A percentile compares a stretch with the other conserved stretches of the same genome.
These are phyloP conservation scores for Aspergillus campestris DNA, from an alignment of 495 filamentous ascomycete genomes.

Conservation along the genomic window DNA sequence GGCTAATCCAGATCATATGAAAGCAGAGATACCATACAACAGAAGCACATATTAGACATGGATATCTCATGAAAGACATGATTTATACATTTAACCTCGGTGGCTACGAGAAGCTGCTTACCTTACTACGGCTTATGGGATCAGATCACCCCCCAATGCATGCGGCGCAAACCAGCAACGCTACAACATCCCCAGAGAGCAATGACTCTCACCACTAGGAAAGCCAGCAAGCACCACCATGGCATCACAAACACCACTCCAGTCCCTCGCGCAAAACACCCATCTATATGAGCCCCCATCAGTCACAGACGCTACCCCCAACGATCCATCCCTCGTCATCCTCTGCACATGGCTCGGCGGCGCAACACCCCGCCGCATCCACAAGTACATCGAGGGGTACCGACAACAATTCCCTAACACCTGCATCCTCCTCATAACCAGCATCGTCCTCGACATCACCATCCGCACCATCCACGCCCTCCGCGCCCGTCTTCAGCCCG, in stretches of 20 bases:
- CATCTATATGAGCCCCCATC: conserved; percentile 13
- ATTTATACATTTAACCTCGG: no score
- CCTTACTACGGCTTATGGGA: no score
- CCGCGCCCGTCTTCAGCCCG: conserved; percentile 14
- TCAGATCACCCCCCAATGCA: no score
- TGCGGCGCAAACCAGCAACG: no score
- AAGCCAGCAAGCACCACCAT: conserved; percentile 1
- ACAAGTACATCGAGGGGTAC: conserved; percentile 20
- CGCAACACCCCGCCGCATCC: conserved; percentile 20
- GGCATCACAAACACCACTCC: conserved; percentile 5
- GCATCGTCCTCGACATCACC: conserved; percentile 9
- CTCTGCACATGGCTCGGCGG: conserved; percentile 24
- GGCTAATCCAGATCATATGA: no score
- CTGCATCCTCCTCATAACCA: conserved; percentile 21
- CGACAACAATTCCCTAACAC: conserved; percentile 12
- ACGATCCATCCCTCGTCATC: conserved; percentile 14
- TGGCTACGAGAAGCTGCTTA: no score
- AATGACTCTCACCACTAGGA: not conserved
- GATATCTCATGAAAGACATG: no score
- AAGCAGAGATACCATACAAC: no score
- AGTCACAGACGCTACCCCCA: not conserved
- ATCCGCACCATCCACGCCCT: conserved; percentile 13
- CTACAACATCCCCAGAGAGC: no score
- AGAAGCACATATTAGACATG: no score
- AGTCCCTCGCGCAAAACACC: conserved; percentile 9